Conservation (phyloP, 768 basidiomycete genomes). For the Suillus sp. region DNA sequence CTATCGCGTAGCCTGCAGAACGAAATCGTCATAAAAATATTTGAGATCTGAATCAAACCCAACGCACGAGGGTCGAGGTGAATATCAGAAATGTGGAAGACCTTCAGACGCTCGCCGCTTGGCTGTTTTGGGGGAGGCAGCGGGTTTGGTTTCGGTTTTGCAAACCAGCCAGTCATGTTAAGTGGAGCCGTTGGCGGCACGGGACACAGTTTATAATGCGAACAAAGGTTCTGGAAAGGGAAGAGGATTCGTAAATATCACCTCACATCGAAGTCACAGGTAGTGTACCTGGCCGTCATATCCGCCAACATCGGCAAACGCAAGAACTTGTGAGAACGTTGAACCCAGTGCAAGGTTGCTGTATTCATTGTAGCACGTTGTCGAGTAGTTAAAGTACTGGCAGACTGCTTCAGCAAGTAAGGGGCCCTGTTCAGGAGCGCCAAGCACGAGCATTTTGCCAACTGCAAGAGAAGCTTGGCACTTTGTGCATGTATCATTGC, state of each 20-base stretch:
- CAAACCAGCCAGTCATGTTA: conserved; percentile 50
- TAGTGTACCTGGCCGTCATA: conserved; percentile 49
- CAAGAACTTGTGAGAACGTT: conserved; percentile 49
- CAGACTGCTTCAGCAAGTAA: conserved; percentile 43
- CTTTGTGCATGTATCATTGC: conserved; percentile 38
- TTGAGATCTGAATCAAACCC: background rate
- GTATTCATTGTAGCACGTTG: conserved; percentile 37
- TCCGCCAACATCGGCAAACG: conserved; percentile 48
- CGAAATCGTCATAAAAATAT: background rate
- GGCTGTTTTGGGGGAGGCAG: conserved; percentile 43
- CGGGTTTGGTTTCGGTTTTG: conserved; percentile 51
- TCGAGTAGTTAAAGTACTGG: conserved; percentile 42
- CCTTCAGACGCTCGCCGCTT: conserved; percentile 48
- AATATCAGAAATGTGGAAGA: conserved; percentile 51
- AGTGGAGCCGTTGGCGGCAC: conserved; percentile 43
- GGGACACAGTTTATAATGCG: conserved; percentile 39
- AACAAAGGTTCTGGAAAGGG: conserved; percentile 32
- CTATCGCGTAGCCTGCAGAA: conserved; percentile 60
- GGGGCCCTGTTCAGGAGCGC: conserved; percentile 45
- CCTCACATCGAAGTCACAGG: background rate
- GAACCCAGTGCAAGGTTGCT: conserved; percentile 41
- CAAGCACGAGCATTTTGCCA: conserved; percentile 45
- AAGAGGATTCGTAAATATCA: background rate
- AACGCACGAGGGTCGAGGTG: conserved; percentile 53
- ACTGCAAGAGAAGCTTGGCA: conserved; percentile 43